phyloP scores from a whole-genome alignment of 352 stramenopile species.

The Pythium biforme region DNA sequence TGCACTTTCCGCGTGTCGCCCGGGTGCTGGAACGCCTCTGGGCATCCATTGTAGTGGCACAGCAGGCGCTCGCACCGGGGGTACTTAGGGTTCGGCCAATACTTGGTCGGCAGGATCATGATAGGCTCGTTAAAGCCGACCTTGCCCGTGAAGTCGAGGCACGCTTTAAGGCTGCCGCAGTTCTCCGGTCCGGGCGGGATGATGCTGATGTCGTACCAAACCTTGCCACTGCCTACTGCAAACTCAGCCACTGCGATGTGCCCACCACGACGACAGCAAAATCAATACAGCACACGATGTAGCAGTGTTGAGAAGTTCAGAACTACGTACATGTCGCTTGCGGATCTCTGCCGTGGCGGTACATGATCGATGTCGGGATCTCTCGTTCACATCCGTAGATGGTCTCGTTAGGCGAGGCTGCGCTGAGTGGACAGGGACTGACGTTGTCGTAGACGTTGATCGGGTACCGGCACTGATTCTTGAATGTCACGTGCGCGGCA shows the following conservation, averaged over 20 bases:
- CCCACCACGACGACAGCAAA: neutral
- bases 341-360: slow-evolving; percentile 16
- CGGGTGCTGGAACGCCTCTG: slow-evolving; percentile 33
- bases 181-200: slow-evolving; percentile 31
- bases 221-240: slow-evolving; percentile 16
- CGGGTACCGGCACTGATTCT: slow-evolving; percentile 34
- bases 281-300: neutral
- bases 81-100: slow-evolving; percentile 3
- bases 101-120: slow-evolving; percentile 27
- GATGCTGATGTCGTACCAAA: slow-evolving; percentile 38
- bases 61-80: slow-evolving; percentile 26
- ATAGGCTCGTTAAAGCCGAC: slow-evolving; percentile 35
- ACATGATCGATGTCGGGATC: slow-evolving; percentile 21
- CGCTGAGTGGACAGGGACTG: slow-evolving; percentile 13
- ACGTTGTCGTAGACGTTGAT: slow-evolving; percentile 33
- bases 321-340: slow-evolving; percentile 25
- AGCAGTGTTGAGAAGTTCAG: neutral
- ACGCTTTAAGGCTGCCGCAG: slow-evolving; percentile 28
- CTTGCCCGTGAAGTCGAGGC: slow-evolving; percentile 21
- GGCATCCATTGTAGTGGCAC: slow-evolving; percentile 30
- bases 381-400: slow-evolving; percentile 22
- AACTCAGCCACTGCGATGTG: slow-evolving; percentile 30
- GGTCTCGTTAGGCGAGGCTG: slow-evolving; percentile 4
- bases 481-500: slow-evolving; percentile 21
- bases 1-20: slow-evolving; percentile 32